Base-by-base conservation (phyloP, 768 basidiomycete species). In the Xerocomellus intermedius region DNA sequence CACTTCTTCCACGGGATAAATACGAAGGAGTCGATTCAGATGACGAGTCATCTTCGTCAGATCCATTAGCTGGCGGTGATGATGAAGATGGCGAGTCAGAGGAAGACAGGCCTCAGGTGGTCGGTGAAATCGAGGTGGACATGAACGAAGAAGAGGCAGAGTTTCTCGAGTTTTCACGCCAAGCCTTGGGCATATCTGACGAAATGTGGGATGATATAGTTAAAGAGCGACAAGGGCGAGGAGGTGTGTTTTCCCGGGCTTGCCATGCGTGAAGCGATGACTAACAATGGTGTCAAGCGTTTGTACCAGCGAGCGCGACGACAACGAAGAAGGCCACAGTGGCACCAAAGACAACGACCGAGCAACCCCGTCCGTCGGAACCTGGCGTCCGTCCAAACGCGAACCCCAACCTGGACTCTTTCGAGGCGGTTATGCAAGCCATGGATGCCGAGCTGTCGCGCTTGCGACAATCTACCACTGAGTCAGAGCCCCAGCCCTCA, bases 21-120 rank as follows among this genome's bases (percentile, higher is more conserved):
- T 98, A 87, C 65, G 97, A 99, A 45, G 97, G 97, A 2, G 92
- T 90, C 26, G 84, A 96, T 66, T 97, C 94, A 2, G 93, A 94
- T 62, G 92, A 94, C 59, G 91, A 93, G 62, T 86, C 83, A 1
- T 86, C 88, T 49, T 83, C 84, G 44, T 87, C 85, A 33, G 79
- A 75, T 19, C 75, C 69, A 16, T 70, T 70, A 14, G 60, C 58
- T n/a, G 69, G 69, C 16, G 68, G 60, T 16, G 78, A 74, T 5
- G 78, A 74, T 1, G 83, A 82, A 47, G 75, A 79, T 32, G 72
- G 69, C 9, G 89, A 89, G 51, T 82, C 79, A 5, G 93, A 90
- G 39, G 89, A 92, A 52, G 92, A 94, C 46, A 75, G 75, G n/a
- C 92, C 93, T 0, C 85, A 89, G 62, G 79, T 95, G 4, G 84